Conservation (phyloP, 805 yeast genomes). For the Candida glaebosa region DNA sequence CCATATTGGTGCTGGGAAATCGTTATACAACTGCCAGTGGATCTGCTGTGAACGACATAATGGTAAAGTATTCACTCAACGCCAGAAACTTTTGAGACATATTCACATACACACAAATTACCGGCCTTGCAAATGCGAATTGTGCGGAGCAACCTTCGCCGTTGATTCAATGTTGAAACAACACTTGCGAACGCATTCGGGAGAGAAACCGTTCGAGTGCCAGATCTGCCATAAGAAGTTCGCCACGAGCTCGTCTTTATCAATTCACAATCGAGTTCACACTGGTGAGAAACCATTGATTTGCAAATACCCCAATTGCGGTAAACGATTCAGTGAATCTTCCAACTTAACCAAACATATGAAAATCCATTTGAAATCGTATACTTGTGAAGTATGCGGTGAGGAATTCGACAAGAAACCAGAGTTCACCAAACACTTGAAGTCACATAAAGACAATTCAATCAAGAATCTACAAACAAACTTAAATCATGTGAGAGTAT, state of each 20-base stretch:
- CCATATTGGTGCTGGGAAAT: constrained; percentile 75
- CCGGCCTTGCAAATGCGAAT: constrained; percentile 70
- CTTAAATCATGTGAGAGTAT: neutral
- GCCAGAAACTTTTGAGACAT: constrained; percentile 85
- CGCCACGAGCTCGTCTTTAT: constrained; percentile 77
- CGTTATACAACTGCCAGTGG: constrained; percentile 75
- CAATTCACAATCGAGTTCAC: constrained; percentile 81
- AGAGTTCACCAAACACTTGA: constrained; percentile 13
- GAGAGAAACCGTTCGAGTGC: constrained; percentile 84
- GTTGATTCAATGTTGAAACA: constrained; percentile 75
- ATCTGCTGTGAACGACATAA: constrained; percentile 62
- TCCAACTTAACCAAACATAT: constrained; percentile 86
- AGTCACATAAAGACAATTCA: constrained; percentile 7
- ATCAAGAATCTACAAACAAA: neutral
- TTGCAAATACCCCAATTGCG: constrained; percentile 80
- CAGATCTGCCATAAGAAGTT: constrained; percentile 69
- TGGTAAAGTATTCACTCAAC: constrained; percentile 64
- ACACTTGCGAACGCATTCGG: constrained; percentile 82
- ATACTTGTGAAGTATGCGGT: constrained; percentile 50
- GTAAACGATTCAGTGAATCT: constrained; percentile 81
- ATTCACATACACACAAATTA: constrained; percentile 83
- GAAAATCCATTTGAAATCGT: constrained; percentile 64
- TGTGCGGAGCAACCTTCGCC: constrained; percentile 71
- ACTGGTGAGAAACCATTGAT: constrained; percentile 85
- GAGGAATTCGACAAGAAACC: constrained; percentile 42